Conservation (phyloP, 2,329 filamentous ascomycete species). For the Aspergillus thermomutatus region DNA sequence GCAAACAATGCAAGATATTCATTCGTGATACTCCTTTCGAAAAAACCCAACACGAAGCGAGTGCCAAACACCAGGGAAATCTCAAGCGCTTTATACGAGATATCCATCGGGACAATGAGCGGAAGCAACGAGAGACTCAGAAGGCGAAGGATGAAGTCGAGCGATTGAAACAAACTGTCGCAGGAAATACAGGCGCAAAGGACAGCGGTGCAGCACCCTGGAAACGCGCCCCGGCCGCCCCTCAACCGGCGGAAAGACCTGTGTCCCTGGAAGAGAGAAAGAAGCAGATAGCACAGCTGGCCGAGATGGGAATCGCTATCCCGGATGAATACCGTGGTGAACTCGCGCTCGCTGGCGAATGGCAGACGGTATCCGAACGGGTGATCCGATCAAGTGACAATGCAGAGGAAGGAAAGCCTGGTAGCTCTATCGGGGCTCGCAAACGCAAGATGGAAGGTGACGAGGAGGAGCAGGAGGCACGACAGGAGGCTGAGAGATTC, state of each 20-base stretch:
- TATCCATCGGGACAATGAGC: conserved; percentile 79
- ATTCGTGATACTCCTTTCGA: conserved; percentile 92
- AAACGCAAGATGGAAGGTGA: conserved; percentile 45
- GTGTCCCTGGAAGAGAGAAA: conserved; percentile 67
- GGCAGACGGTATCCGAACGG: conserved; percentile 65
- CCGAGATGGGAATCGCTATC: conserved; percentile 78
- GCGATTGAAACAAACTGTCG: conserved; percentile 73
- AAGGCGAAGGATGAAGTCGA: conserved; percentile 81
- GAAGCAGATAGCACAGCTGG: conserved; percentile 81
- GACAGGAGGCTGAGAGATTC: conserved; percentile 27
- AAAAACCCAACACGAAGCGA: conserved; percentile 83
- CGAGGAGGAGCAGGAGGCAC: conserved; percentile 42
- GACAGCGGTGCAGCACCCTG: conserved; percentile 20
- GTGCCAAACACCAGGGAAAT: conserved; percentile 75
- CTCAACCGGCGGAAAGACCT: conserved; percentile 31
- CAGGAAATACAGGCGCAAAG: conserved; percentile 35
- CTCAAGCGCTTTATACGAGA: conserved; percentile 88
- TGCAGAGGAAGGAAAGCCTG: conserved; percentile 42
- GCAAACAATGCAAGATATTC: conserved; percentile 89
- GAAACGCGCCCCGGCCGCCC: conserved; percentile 33
- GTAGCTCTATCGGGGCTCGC: conserved; percentile 42
- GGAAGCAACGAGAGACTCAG: conserved; percentile 75
- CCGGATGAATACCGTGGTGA: conserved; percentile 74
- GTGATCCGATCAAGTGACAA: conserved; percentile 23
- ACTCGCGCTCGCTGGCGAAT: conserved; percentile 85